Evolutionary conservation across 768 basidiomycete genomes (phyloP), one percentile per base, ranked within the genome.

Genomic region (Inosperma sp.): DNA sequence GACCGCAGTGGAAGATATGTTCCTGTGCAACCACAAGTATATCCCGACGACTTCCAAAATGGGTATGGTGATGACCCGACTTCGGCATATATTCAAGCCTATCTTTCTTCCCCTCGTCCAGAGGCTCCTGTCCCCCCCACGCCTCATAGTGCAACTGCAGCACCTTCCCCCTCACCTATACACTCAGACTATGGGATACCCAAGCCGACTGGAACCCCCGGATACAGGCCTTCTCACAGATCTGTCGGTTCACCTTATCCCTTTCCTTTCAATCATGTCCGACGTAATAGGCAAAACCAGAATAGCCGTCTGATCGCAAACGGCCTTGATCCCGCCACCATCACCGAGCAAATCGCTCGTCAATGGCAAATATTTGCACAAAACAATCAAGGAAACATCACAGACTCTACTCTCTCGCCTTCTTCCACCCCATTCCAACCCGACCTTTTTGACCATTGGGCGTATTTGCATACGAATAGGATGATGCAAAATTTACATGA

Each of bases 361-460:
- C 88, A 89, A 64, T 86, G 83, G 81, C 86, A 86, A 61, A 79
- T 86, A 55, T 88, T 83, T 55, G 86, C 88, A 3, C 77, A 85
- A 59, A 88, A 86, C 58, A 78, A 82, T 14, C 79, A 74, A 27
- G 78, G 75, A 7, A 70, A 73, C 33, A 70, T 82, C 59, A 78
- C 79, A 4, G 87, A 88, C 56, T 86, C 87, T 21, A 87, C 86
- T 0, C 81, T 89, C 57, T 88, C 86, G 0, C 88, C 87, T 4
- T 79, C 86, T 1, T 68, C 81, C 23, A 87, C 87, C 26, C 88
- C 88, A 0, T 89, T 82, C 71, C 84, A 80, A 16, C 76, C 72
- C 9, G 71, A 75, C 0, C 69, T 72, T 13, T 88, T 82, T 65
- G 81, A 84, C 49, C 84, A 84, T 1, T 89, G 85, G 85, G 78